Evolutionary conservation across 2,329 filamentous ascomycete species (phyloP).

Genomic region (Plectosphaerella cucumerina): DNA sequence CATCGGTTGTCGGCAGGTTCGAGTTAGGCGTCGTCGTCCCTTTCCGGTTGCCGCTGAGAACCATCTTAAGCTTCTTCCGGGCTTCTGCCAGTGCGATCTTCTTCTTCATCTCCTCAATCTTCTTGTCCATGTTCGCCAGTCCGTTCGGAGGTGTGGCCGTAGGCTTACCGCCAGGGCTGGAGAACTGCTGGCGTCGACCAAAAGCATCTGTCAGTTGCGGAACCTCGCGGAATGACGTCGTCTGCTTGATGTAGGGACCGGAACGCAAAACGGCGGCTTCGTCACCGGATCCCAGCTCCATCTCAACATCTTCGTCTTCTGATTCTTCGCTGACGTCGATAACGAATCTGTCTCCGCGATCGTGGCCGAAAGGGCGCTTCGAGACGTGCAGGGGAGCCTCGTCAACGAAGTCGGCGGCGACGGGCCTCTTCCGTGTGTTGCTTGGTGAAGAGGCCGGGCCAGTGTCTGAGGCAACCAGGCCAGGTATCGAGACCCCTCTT

Average conservation of each 20-base stretch:
- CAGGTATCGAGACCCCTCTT: no score
- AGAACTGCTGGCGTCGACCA: slow-evolving; percentile 28
- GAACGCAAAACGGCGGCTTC: slow-evolving; percentile 33
- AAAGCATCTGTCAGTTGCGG: slow-evolving; percentile 38
- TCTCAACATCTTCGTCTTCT: slow-evolving; percentile 60
- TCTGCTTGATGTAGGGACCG: slow-evolving; percentile 36
- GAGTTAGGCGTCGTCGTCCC: slow-evolving; percentile 6
- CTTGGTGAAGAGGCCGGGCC: slow-evolving; percentile 14
- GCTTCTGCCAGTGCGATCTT: slow-evolving; percentile 57
- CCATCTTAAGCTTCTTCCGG: slow-evolving; percentile 39
- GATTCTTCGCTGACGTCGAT: slow-evolving; percentile 79
- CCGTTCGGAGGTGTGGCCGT: slow-evolving; percentile 31
- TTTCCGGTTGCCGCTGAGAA: slow-evolving; percentile 1
- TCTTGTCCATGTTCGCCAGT: slow-evolving; percentile 47
- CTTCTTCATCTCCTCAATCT: slow-evolving; percentile 57
- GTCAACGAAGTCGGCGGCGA: slow-evolving; percentile 69
- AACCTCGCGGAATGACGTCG: slow-evolving; percentile 37
- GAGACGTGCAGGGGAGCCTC: slow-evolving; percentile 31
- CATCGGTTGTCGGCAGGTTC: slow-evolving; percentile 7
- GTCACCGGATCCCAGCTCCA: slow-evolving; percentile 58
- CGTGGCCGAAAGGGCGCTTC: slow-evolving; percentile 62
- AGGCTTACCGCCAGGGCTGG: slow-evolving; percentile 31
- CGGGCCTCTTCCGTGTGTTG: slow-evolving; percentile 37
- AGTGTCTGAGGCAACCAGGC: no score
- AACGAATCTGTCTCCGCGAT: slow-evolving; percentile 59